Conservation (phyloP, 495 filamentous ascomycete genomes). For the Copromyces sp. region DNA sequence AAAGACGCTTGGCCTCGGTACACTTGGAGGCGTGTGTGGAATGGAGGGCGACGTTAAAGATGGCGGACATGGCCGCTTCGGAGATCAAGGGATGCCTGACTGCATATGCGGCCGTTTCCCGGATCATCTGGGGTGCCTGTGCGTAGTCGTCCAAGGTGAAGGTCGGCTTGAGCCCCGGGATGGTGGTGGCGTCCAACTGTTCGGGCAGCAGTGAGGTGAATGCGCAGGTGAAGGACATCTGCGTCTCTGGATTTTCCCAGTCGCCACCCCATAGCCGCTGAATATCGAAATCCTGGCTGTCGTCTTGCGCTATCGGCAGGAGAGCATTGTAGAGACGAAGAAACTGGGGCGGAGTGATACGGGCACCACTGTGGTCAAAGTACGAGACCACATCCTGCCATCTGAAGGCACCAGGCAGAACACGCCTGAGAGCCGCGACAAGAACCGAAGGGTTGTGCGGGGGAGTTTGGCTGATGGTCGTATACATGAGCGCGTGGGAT, state of each 20-base stretch:
- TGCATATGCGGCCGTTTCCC: slow-evolving; percentile 59
- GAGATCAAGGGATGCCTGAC: slow-evolving; percentile 84
- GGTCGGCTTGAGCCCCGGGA: slow-evolving; percentile 66
- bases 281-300: slow-evolving; percentile 48
- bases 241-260: slow-evolving; percentile 78
- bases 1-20: slow-evolving; percentile 53
- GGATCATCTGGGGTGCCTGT: slow-evolving; percentile 57
- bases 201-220: slow-evolving; percentile 60
- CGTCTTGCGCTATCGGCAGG: slow-evolving; percentile 53
- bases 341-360: slow-evolving; percentile 71
- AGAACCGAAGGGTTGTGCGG: slow-evolving; percentile 66
- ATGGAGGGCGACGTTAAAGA: slow-evolving; percentile 68
- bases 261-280: slow-evolving; percentile 83
- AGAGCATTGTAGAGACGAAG: slow-evolving; percentile 67
- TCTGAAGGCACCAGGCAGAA: slow-evolving; percentile 48
- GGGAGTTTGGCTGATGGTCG: slow-evolving; percentile 59
- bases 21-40: slow-evolving; percentile 53
- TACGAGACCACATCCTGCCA: slow-evolving; percentile 75
- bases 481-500: slow-evolving; percentile 67
- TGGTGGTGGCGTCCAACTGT: slow-evolving; percentile 69
- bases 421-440: slow-evolving; percentile 42
- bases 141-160: slow-evolving; percentile 70
- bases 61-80: slow-evolving; percentile 68
- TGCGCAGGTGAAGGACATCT: slow-evolving; percentile 80
- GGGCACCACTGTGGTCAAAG: slow-evolving; percentile 72